Evolutionary conservation across 495 filamentous ascomycete species (phyloP), one percentile per base, ranked within the genome.

Genomic region (Paragyromitra xinjiangensis): DNA sequence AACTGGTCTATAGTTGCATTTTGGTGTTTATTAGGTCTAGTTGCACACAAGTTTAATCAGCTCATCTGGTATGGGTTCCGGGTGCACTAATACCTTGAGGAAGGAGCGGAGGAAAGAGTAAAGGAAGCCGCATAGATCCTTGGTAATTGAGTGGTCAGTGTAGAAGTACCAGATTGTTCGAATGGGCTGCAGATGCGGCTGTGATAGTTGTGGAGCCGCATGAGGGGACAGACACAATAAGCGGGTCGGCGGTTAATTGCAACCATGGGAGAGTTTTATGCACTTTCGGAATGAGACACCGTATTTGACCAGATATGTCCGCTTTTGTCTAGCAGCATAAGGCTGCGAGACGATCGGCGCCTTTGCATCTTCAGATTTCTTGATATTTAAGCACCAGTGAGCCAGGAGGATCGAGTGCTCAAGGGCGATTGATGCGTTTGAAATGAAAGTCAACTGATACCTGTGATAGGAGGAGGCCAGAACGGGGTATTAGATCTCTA

Each of bases 181-280:
- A 71, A 71, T 76, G 58, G 58, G 48, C 73, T 76, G 69, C 62
- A 73, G 74, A 73, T 73, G 68, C 39, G 67, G 67, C 59, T 64
- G 73, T 75, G 58, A 76, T 65, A 58, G 24, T 61, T 71, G 48
- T 71, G 67, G 67, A 73, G 74, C 69, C 69, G 74, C 74, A 77
- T 53, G 50, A 24, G 39, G 55, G 66, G 22, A 70, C 37, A 59
- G 74, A 69, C 56, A 69, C 56, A 72, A 39, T 58, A 53, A 73
- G 74, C 61, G 73, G 59, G 59, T 65, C 50, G 59, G 73, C 73
- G 74, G 74, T 53, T 77, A 77, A 77, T 77, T 77, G 37, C 48
- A 71, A 71, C 66, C 39, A 29, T 77, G 68, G 64, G 64, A 50
- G 24, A 48, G n/a, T 14, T 42, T 71, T 45, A 58, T 71, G 59